phyloP scores from a whole-genome alignment of 192 early-diverging fungal species.

The Linnemannia zychae region DNA sequence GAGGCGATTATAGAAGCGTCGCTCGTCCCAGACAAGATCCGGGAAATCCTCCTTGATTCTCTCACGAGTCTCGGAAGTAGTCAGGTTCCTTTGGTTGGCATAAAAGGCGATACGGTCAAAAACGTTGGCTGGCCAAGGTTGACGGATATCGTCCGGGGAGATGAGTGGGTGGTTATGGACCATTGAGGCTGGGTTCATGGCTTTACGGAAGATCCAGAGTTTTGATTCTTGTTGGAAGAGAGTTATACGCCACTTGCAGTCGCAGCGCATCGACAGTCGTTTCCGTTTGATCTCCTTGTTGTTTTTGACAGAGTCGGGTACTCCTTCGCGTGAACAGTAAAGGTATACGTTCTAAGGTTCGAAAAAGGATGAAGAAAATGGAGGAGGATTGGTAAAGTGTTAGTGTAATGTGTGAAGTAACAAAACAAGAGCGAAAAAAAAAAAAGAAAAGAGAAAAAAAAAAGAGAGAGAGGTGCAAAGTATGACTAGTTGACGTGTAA shows the following conservation, averaged over 20 bases:
- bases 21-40: constrained; percentile 67
- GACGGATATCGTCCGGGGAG: constrained; percentile 64
- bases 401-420: too few relatives aligned
- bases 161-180: constrained; percentile 69
- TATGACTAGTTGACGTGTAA: too few relatives aligned
- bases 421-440: too few relatives aligned
- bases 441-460: too few relatives aligned
- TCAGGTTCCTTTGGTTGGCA: constrained; percentile 60
- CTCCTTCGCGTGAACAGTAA: constrained; percentile 72
- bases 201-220: constrained; percentile 70
- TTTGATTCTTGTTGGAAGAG: constrained; percentile 66
- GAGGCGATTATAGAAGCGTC: constrained; percentile 70
- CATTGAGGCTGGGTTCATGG: constrained; percentile 66
- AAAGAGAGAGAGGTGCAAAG: not conserved
- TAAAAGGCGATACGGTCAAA: constrained; percentile 65
- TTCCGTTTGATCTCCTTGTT: constrained; percentile 67
- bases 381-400: not conserved
- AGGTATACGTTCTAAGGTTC: constrained; percentile 72
- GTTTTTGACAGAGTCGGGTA: constrained; percentile 66
- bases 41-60: constrained; percentile 67
- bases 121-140: constrained; percentile 65
- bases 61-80: constrained; percentile 62
- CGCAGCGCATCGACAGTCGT: constrained; percentile 67
- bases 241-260: constrained; percentile 72
- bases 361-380: constrained; percentile 8